A percentile compares a stretch with the other conserved stretches of the same genome.
These are phyloP conservation scores for Alloascoidea hylecoeti DNA, from an alignment of 805 yeast genomes.

Conservation along the genomic window DNA sequence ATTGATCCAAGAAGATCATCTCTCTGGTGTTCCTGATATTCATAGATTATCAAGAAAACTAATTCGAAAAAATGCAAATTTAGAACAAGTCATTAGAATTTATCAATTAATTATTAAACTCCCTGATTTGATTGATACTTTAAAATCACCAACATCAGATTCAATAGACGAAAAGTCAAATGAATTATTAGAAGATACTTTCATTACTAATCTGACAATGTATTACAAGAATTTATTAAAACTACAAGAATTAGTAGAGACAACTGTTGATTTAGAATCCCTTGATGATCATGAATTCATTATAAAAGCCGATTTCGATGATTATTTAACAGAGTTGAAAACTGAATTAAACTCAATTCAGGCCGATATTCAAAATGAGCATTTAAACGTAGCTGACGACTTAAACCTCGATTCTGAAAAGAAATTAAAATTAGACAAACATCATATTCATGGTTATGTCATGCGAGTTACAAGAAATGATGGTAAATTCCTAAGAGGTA, in stretches of 20 bases:
- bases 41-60: conserved; percentile 63
- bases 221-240: conserved; percentile 40
- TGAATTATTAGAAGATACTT: conserved; percentile 29
- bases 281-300: conserved; percentile 72
- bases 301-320: conserved; percentile 85
- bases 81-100: conserved; percentile 83
- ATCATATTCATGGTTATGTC: conserved; percentile 87
- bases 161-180: conserved; percentile 23
- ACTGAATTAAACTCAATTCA: conserved; percentile 39
- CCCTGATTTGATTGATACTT: conserved; percentile 49
- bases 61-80: conserved; percentile 33
- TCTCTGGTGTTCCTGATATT: conserved; percentile 71
- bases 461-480: conserved; percentile 83
- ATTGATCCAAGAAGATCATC: conserved; percentile 48
- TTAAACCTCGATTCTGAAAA: conserved; percentile 74
- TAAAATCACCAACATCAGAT: no score
- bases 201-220: conserved; percentile 43
- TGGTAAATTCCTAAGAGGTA: conserved; percentile 60
- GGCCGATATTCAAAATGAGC: conserved; percentile 41
- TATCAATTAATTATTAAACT: conserved; percentile 65
- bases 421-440: conserved; percentile 80
- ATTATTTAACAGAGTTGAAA: conserved; percentile 48
- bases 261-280: conserved; percentile 80
- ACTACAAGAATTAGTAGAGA: conserved; percentile 77
- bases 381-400: conserved; percentile 55